Percentiles rank a stretch among this genome's conserved stretches.
These are phyloP conservation scores for Aurantiochytrium sp. DNA, from an alignment of 108 stramenopile species.

Conservation along the genomic window DNA sequence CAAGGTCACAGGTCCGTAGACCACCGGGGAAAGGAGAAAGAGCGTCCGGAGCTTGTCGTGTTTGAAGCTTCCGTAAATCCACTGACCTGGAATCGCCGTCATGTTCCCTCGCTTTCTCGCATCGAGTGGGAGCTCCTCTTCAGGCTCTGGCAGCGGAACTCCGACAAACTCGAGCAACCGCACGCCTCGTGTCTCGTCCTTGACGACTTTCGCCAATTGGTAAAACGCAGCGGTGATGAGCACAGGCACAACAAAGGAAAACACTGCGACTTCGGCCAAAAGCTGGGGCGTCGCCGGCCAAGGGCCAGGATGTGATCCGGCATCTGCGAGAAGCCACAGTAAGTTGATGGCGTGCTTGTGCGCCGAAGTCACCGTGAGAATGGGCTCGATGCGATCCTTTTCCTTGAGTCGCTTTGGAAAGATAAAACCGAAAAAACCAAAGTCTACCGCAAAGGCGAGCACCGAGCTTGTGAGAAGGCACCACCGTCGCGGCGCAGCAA, in stretches of 20 bases:
- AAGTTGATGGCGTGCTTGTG: not conserved
- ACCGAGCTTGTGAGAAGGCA: not conserved
- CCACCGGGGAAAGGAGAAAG: not conserved
- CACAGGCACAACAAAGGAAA: not conserved
- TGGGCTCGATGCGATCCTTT: not conserved
- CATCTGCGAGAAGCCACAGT: not conserved
- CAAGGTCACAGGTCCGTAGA: not conserved
- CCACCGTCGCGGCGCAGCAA: not conserved
- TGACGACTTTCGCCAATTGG: not conserved
- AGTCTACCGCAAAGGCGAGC: not conserved
- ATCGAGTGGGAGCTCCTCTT: not conserved
- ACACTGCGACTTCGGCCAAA: not conserved
- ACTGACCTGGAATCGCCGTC: not conserved
- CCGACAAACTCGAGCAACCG: not conserved
- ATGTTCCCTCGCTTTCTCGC: not conserved
- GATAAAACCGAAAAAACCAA: not conserved
- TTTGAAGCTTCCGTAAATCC: not conserved
- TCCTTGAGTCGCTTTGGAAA: not conserved
- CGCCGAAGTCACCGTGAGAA: not conserved
- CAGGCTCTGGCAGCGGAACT: not conserved
- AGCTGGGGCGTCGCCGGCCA: not conserved
- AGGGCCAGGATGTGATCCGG: not conserved
- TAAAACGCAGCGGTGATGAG: not conserved
- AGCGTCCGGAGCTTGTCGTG: not conserved
- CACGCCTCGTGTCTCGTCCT: not conserved